Base-by-base conservation (phyloP, 169 alveolate genomes). In the Cryptosporidium muris region DNA sequence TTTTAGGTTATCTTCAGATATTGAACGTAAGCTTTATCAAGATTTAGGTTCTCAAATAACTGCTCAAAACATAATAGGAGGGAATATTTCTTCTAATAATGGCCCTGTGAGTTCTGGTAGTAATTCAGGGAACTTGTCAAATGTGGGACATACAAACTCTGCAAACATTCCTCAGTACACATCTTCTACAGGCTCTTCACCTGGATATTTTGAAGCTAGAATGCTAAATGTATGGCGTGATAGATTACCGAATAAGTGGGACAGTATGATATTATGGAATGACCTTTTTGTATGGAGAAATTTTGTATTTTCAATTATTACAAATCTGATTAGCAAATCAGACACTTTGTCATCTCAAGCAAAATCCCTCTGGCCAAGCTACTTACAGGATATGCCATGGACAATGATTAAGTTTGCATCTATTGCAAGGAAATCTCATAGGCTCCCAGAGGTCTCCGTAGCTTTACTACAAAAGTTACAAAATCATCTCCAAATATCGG, bases 331-430 rank as follows among this genome's bases (percentile, higher is more conserved):
- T 12, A 64, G 81, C 16, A 65, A 54, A 16, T 80, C 89, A 36
- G 80, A 85, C 58, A 52, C 16, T 65, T 64, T 81, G 47, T 42
- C 82, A 4, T 65, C 89, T 6, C 68, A 80, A 16, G 88, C 80
- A 37, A 89, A 81, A 51, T 42, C 66, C 0, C 60, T 67, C 47
- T 66, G 81, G 81, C 90, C 90, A 7, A 66, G 90, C n/a, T 89
- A 74, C 63, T 54, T 89, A 34, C 94, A 91, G 51, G 94, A 91
- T 51, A 80, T 88, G 65, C 92, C 82, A 48, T 91, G 94, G 94
- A 91, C 94, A 9, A 62, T 89, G 81, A 90, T 88, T 40, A 91
- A 89, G 63, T 91, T 88, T 58, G 92, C 92, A 48, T 80, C 92
- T 14, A 88, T 91, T 37, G 90, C 93, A 2, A 88, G 94, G 16